Evolutionary conservation across 2,329 filamentous ascomycete species (phyloP), one percentile per base, ranked within the genome.

Genomic region (Laburnicola sp.): DNA sequence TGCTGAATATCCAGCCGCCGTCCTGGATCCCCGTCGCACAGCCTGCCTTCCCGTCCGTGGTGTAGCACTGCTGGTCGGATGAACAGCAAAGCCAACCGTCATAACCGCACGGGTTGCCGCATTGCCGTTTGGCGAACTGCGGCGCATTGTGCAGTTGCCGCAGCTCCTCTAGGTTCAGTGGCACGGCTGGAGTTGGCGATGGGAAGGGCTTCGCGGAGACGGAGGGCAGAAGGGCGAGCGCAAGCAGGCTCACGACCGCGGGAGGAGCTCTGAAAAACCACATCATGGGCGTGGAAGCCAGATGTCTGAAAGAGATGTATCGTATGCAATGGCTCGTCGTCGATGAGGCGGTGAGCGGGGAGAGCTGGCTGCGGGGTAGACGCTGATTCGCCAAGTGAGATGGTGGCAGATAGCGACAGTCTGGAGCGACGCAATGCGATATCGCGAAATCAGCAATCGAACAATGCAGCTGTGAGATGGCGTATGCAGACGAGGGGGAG

Each of bases 221-320:
- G 81, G 64, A 79, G 81, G 59, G 75, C 80, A 50, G 80, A 80
- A 8, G 75, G 38, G 76, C 50, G 40, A 66, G 34, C 10, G 74
- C 79, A 37, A 74, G 73, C 44, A 70, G 56, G 48, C 60, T 63
- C 51, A 66, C 35, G 76, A 86, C 61, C 90, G 64, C 96, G 89
- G 47, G 82, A 88, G 56, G 93, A 95, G 76, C 73, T 94, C 48
- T 53, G 52, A 66, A 59, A 28, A 65, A 53, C 50, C 66, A 59
- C 68, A 71, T 70, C 38, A 37, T 53, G 51, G 56, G 28, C 47
- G 45, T 10, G 35, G 10, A 45, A 25, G 36, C 45, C 48, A 40
- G 40, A 51, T 27, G 52, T 35, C 45, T 25, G 36, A 9, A 9
- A 16, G n/a, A 2, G 6, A 40, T 39, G 32, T 42, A 32, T n/a